These are phyloP conservation scores for Diaporthe humulicola DNA, from an alignment of 2,329 filamentous ascomycete species.

Conservation along the genomic window DNA sequence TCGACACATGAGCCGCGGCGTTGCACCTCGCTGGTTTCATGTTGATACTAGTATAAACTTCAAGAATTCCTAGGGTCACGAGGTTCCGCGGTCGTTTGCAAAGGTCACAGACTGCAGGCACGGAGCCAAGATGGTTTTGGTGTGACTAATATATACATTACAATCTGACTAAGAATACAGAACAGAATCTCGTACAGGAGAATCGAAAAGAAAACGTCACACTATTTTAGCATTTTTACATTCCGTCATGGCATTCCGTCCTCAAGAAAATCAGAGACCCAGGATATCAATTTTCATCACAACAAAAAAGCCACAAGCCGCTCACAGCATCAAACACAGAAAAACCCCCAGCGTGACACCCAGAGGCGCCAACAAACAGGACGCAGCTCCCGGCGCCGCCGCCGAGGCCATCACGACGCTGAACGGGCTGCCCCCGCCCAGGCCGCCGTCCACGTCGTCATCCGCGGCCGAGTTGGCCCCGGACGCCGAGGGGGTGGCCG, in stretches of 20 bases:
- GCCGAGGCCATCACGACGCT: constrained; percentile 9
- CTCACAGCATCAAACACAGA: constrained; percentile 14
- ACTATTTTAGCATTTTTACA: not conserved
- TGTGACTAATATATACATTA: constrained; percentile 13
- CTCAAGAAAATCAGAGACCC: not conserved
- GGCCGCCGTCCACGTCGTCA: not conserved
- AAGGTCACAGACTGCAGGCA: not conserved
- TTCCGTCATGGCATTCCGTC: not conserved
- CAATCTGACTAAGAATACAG: constrained; percentile 11
- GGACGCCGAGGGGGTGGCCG: not conserved
- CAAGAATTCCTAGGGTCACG: not conserved
- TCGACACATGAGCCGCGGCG: not conserved
- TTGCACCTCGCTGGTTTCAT: not conserved
- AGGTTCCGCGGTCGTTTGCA: not conserved
- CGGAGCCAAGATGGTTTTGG: not conserved
- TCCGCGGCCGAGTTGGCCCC: not conserved
- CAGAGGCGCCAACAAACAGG: not conserved
- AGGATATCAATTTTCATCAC: constrained; percentile 13
- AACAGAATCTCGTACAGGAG: constrained; percentile 2
- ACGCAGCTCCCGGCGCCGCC: not conserved
- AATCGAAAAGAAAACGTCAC: not conserved
- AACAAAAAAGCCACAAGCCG: not conserved
- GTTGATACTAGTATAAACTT: not conserved
- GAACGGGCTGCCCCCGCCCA: constrained; percentile 36
- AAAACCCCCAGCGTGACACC: not conserved